Evolutionary conservation across 176 grass and related monocot species (phyloP), one percentile per base, ranked within the genome.

Genomic region (Rhynchospora pubera): DNA sequence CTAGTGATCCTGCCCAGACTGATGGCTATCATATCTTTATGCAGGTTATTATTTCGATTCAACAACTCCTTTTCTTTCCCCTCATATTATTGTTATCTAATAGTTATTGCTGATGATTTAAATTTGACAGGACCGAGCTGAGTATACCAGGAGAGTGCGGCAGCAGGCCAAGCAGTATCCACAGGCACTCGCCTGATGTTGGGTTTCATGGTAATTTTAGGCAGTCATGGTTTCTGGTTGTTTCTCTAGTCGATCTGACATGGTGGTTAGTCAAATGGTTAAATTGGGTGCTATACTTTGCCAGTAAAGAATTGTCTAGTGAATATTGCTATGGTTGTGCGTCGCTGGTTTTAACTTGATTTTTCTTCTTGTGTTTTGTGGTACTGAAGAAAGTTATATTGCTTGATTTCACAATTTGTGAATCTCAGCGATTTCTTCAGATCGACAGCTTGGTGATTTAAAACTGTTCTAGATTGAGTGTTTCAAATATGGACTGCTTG

Each of bases 121-220:
- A 80, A n/a, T n/a, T 83, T 84, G 81, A 62, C 86, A 97, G 91
- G 39, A 97, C 67, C 84, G 44, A 30, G 15, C 24, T 0, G 85
- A 90, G 78, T 94, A 94, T 86, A 89, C 44, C 82, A 87, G 82
- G 9, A 53, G 83, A 58, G 88, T 97, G 9, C 83, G 85, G 52
- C 77, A 87, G 69, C 94, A 94, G 88, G 78, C 83, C 21, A 97
- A 88, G 84, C 60, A 46, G 50, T 97, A 97, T 55, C 94, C 90
- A 62, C 87, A 89, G 3, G 57, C 19, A 32, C 81, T 75, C 13
- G 77, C 32, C 77, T 81, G 23, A 5, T 81, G 57, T 65, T 76
- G 6, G 14, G 51, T n/a, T 78, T 9, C 15, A 51, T 87, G 18
- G 30, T 55, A 6, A 3, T 68, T 26, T 26, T 53, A 59, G 64